These are phyloP conservation scores for Citrullus colocynthis DNA, from an alignment of 306 rosid species.

Conservation along the genomic window DNA sequence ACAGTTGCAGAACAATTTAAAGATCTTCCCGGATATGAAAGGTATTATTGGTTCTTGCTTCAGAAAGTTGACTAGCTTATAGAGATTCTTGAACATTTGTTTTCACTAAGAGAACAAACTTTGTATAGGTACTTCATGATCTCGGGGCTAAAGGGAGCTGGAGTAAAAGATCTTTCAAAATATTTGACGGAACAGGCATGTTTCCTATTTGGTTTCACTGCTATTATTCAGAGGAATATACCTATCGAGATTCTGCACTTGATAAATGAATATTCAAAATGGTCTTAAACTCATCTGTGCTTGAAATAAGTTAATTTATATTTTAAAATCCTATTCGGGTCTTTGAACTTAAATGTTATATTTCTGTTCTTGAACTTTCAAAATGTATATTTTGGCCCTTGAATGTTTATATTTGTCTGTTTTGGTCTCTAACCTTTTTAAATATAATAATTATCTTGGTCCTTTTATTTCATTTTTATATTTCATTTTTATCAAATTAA, in stretches of 20 bases:
- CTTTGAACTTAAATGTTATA: no score
- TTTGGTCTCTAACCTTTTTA: no score
- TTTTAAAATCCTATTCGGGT: no score
- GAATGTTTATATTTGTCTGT: no score
- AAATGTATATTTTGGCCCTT: no score
- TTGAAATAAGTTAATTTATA: neutral
- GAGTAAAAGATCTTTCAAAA: conserved; percentile 61
- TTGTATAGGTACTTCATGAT: conserved; percentile 74
- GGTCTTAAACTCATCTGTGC: neutral
- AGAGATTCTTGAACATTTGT: conserved; percentile 11
- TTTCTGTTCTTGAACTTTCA: no score
- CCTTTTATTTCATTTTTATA: no score
- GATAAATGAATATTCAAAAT: neutral
- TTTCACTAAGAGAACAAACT: neutral
- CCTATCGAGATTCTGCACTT: neutral
- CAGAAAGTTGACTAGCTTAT: neutral
- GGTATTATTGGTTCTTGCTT: conserved; percentile 24
- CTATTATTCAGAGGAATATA: neutral
- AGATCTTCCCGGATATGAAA: conserved; percentile 84
- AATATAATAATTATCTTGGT: no score
- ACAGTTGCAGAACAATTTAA: conserved; percentile 73
- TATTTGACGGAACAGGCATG: conserved; percentile 86
- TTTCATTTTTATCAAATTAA: no score
- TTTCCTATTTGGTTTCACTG: conserved; percentile 14
- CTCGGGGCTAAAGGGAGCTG: conserved; percentile 84